Conservation (phyloP, 257 asterid species). For the Solanum infundibuliforme region DNA sequence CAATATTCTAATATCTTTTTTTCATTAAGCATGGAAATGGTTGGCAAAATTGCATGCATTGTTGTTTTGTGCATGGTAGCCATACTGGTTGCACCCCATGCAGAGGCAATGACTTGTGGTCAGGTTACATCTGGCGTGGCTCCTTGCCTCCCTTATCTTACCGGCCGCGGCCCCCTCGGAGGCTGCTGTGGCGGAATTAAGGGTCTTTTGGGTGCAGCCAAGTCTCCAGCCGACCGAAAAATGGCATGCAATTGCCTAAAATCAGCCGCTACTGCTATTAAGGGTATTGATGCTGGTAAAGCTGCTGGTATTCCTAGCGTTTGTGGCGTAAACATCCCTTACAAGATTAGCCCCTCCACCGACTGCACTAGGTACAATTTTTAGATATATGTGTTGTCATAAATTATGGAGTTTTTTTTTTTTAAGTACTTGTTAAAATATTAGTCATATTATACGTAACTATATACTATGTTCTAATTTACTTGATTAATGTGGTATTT, state of each 20-base stretch:
- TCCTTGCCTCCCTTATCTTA: neutral
- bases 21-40: neutral
- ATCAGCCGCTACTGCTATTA: neutral
- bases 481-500: neutral
- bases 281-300: neutral
- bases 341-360: constrained; percentile 2
- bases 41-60: neutral
- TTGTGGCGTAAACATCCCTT: neutral
- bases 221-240: constrained; percentile 1
- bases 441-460: neutral
- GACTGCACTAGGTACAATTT: constrained; percentile 5
- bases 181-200: constrained; percentile 7
- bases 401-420: no score
- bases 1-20: neutral
- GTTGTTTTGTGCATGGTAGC: neutral
- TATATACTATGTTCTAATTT: neutral
- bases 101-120: neutral
- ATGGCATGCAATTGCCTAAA: constrained; percentile 14
- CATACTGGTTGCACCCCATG: constrained; percentile 3
- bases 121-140: neutral
- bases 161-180: neutral
- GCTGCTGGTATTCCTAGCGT: neutral
- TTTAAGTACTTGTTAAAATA: no score
- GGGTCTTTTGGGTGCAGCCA: neutral
- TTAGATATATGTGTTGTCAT: no score